Base-by-base conservation (phyloP, 164 flowering plant species). In the Berberis thunbergii region DNA sequence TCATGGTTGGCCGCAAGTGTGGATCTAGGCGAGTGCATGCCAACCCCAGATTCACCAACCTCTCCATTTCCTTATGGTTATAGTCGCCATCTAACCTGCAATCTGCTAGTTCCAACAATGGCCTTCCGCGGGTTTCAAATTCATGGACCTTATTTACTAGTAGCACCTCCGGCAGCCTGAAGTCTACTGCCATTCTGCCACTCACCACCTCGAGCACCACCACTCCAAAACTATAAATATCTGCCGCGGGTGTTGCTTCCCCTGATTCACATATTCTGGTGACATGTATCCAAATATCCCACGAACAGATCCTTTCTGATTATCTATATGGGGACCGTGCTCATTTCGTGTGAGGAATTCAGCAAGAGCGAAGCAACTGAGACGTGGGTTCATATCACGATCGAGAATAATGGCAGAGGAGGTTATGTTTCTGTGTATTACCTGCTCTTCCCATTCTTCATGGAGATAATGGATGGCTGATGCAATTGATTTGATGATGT, bases 251-350 rank as follows among this genome's bases (percentile, higher is more conserved):
- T 3, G 86, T 83, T 38, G 86, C 96, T 41, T 76, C 79, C 0
- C 96, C 96, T 2, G 86, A 81, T 48, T 89, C 49, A 87, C 74
- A 49, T 86, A 89, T 63, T 91, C 99, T 0, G 97, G 99, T 7
- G 99, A 72, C 84, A 94, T 89, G 79, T 91, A 89, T 1, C 99
- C 99, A 46, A 94, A 94, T 62, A 91, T 94, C 69, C 99, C 99
- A 41, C 87, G 75, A 55, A 77, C 84, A 0, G 92, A 77, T 43
- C 52, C 73, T 7, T 62, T 75, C n/a, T 69, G 65, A 11, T 69
- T 75, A 12, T 61, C 77, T 1, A 62, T 64, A 39, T 79, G 86
- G 61, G 80, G 96, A 12, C 83, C 87, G 4, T 87, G 81, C 42
- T 83, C 96, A 49, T 89, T 87, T 59, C 99, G 70, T 9, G 90